Percentiles rank a stretch among this genome's conserved stretches.
phyloP scores from a whole-genome alignment of 2,329 filamentous ascomycete species.

The Aspergillus sclerotialis region DNA sequence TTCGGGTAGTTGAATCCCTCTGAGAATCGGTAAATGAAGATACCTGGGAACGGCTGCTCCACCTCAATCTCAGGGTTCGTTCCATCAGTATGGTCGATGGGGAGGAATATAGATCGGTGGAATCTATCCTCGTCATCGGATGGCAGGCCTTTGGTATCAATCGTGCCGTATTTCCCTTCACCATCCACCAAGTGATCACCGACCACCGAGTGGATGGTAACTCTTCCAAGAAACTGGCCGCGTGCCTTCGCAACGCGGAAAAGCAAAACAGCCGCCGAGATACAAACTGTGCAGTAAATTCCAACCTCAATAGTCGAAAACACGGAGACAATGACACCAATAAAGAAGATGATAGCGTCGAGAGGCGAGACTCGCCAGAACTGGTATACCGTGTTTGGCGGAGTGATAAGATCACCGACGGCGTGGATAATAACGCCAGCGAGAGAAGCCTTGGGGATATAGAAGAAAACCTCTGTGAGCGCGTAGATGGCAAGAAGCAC shows the following conservation, averaged over 20 bases:
- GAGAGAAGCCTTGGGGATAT: conserved; percentile 75
- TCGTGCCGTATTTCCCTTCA: conserved; percentile 56
- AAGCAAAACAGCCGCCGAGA: conserved; percentile 71
- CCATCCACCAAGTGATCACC: conserved; percentile 66
- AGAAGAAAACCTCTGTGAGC: conserved; percentile 82
- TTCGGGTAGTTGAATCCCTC: conserved; percentile 98
- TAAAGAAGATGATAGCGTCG: conserved; percentile 87
- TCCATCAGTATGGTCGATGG: conserved; percentile 79
- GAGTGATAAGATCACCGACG: conserved; percentile 84
- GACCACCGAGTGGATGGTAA: conserved; percentile 76
- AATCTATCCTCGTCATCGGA: conserved; percentile 41
- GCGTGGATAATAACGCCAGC: conserved; percentile 93
- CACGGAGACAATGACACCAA: conserved; percentile 82
- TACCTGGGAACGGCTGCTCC: conserved; percentile 76
- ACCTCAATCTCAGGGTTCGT: conserved; percentile 78
- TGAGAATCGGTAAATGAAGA: conserved; percentile 92
- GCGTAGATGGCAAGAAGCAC: conserved; percentile 88
- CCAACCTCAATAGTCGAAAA: conserved; percentile 87
- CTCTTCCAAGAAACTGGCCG: conserved; percentile 75
- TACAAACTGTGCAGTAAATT: conserved; percentile 76
- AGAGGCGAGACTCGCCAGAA: conserved; percentile 92
- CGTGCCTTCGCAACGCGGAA: conserved; percentile 77
- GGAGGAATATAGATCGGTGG: conserved; percentile 75
- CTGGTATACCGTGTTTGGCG: conserved; percentile 84
- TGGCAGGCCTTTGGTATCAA: conserved; percentile 25